Conservation (phyloP, 805 yeast species). For the Ogataea wickerhamii region DNA sequence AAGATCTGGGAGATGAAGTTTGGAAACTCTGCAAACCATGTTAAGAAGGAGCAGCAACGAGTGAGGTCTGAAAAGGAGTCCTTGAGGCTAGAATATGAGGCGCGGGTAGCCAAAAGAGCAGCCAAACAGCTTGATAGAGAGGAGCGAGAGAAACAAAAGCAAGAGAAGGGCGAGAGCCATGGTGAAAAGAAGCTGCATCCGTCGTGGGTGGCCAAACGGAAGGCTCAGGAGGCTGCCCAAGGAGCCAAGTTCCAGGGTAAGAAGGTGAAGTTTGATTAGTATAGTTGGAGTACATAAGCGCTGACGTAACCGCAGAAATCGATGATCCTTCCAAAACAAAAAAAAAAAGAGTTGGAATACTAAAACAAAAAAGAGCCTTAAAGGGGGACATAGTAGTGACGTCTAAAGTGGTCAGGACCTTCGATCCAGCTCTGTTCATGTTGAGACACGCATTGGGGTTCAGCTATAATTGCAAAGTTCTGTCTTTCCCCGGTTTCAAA, state of each 20-base stretch:
- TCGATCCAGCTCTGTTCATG: too few species aligned
- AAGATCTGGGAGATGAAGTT: constrained; percentile 93
- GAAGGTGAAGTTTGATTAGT: constrained; percentile 68
- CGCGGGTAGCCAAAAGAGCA: constrained; percentile 64
- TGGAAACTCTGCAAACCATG: constrained; percentile 81
- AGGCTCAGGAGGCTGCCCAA: constrained; percentile 62
- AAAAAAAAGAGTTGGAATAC: too few species aligned
- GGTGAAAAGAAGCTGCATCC: constrained; percentile 61
- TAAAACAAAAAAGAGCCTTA: too few species aligned
- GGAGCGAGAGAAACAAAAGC: constrained; percentile 9
- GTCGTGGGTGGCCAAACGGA: constrained; percentile 93
- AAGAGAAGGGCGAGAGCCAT: constrained; percentile 16
- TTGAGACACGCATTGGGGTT: too few species aligned
- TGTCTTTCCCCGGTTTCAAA: too few species aligned
- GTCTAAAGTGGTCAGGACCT: too few species aligned
- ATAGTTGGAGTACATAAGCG: too few species aligned
- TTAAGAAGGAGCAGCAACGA: constrained; percentile 60
- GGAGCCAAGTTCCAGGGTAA: constrained; percentile 77
- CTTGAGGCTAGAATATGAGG: constrained; percentile 65
- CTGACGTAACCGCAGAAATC: too few species aligned
- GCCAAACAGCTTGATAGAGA: constrained; percentile 33
- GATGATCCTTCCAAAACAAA: too few species aligned
- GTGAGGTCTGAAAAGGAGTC: constrained; percentile 52
- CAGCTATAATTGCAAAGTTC: too few species aligned
- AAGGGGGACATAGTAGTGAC: too few species aligned